Conservation (phyloP, 2,329 filamentous ascomycete genomes). For the Huntiella decipiens region DNA sequence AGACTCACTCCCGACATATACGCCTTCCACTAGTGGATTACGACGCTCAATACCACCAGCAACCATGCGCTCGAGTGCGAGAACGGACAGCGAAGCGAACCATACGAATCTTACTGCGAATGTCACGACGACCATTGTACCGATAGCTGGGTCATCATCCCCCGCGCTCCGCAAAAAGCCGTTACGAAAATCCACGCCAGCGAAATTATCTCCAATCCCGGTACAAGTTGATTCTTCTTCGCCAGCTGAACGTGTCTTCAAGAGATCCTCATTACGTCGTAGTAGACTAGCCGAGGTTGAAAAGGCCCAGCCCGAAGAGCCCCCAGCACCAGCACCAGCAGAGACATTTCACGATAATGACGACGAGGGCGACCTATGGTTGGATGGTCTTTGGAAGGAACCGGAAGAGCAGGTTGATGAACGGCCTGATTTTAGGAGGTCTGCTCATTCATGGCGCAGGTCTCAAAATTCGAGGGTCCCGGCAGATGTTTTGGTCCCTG, state of each 20-base stretch:
- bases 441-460: no score
- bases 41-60: not conserved
- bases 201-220: not conserved
- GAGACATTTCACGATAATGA: conserved; percentile 10
- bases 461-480: no score
- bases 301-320: not conserved
- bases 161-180: not conserved
- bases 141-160: conserved; percentile 7
- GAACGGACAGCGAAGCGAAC: conserved; percentile 5
- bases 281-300: conserved; percentile 1
- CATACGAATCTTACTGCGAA: not conserved
- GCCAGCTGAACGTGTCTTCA: not conserved
- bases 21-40: not conserved
- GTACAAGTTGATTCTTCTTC: not conserved
- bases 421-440: no score
- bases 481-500: no score
- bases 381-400: conserved; percentile 18
- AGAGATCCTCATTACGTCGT: not conserved
- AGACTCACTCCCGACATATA: no score
- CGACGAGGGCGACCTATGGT: conserved; percentile 27
- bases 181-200: conserved; percentile 3
- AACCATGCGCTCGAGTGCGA: conserved; percentile 3
- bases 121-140: conserved; percentile 7
- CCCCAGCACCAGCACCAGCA: not conserved
- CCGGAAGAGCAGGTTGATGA: no score